A percentile compares a stretch with the other conserved stretches of the same genome.
Conservation (phyloP, 1,139 yeast genomes). For the Magnusiomyces sp. region DNA sequence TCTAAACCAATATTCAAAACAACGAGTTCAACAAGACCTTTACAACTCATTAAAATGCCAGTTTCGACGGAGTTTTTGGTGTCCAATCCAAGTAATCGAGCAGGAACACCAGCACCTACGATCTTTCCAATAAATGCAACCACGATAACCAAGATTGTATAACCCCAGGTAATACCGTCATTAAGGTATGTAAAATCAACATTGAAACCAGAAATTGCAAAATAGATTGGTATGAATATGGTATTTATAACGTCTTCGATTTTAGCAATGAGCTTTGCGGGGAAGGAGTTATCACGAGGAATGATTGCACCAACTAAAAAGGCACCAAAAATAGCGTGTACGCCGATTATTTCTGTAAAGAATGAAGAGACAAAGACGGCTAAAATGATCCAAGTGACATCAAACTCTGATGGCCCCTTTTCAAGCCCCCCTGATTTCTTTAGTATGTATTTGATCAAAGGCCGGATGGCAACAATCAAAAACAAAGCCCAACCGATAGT, state of each 20-base stretch:
- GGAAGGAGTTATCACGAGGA: constrained; percentile 72
- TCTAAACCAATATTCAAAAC: constrained; percentile 66
- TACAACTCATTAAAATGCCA: constrained; percentile 80
- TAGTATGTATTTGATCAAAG: constrained; percentile 39
- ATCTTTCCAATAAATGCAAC: constrained; percentile 63
- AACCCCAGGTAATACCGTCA: constrained; percentile 68
- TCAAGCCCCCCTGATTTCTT: constrained; percentile 43
- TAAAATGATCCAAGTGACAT: constrained; percentile 48
- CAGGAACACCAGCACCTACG: constrained; percentile 56
- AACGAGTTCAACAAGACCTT: constrained; percentile 65
- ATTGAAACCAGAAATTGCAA: constrained; percentile 68
- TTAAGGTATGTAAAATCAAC: constrained; percentile 57
- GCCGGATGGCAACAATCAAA: constrained; percentile 48
- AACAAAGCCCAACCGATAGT: constrained; percentile 60
- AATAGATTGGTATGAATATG: constrained; percentile 64
- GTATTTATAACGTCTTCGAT: constrained; percentile 70
- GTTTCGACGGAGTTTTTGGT: constrained; percentile 71
- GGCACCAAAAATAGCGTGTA: constrained; percentile 76
- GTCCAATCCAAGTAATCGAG: constrained; percentile 49
- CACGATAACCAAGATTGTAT: constrained; percentile 53
- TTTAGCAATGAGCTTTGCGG: constrained; percentile 57
- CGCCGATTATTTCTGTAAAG: constrained; percentile 74
- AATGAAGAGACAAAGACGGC: constrained; percentile 59
- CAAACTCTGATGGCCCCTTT: constrained; percentile 57
- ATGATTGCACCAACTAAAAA: constrained; percentile 66